A percentile compares a stretch with the other conserved stretches of the same genome.
These are phyloP conservation scores for Microcos paniculata DNA, from an alignment of 345 rosid species.

Conservation along the genomic window DNA sequence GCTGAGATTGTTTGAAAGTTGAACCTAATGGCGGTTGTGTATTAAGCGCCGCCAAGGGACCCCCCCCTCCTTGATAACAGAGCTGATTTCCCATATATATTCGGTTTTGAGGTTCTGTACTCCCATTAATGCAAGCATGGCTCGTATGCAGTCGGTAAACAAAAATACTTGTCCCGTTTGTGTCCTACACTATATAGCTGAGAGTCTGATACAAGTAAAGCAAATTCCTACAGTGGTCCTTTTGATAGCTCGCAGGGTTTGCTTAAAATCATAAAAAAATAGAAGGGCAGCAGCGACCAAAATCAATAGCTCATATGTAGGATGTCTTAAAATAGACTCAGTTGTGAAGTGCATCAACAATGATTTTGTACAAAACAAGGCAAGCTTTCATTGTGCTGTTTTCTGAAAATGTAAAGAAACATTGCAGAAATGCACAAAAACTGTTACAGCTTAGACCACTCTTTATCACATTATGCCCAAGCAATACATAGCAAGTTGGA, in stretches of 20 bases:
- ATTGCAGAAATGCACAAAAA: not conserved
- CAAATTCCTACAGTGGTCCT: not conserved
- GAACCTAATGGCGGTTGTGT: too few species aligned
- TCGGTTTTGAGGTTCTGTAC: too few species aligned
- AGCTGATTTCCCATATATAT: too few species aligned
- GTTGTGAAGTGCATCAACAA: not conserved
- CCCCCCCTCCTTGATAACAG: too few species aligned
- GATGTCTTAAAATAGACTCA: not conserved
- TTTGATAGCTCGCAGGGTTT: not conserved
- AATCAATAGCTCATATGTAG: not conserved
- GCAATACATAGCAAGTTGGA: not conserved
- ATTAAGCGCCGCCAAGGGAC: too few species aligned
- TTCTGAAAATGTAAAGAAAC: not conserved
- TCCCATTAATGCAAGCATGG: too few species aligned
- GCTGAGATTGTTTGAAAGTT: too few species aligned
- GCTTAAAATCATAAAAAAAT: not conserved
- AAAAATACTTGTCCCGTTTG: too few species aligned
- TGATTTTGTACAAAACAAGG: not conserved
- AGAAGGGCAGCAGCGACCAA: not conserved
- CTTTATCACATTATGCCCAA: not conserved
- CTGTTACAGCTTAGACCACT: not conserved
- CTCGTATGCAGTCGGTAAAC: too few species aligned
- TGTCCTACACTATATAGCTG: too few species aligned
- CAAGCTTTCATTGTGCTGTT: not conserved
- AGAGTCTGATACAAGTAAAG: too few species aligned